Base-by-base conservation (phyloP, 2,329 filamentous ascomycete species). In the Monilinia fructigena region DNA sequence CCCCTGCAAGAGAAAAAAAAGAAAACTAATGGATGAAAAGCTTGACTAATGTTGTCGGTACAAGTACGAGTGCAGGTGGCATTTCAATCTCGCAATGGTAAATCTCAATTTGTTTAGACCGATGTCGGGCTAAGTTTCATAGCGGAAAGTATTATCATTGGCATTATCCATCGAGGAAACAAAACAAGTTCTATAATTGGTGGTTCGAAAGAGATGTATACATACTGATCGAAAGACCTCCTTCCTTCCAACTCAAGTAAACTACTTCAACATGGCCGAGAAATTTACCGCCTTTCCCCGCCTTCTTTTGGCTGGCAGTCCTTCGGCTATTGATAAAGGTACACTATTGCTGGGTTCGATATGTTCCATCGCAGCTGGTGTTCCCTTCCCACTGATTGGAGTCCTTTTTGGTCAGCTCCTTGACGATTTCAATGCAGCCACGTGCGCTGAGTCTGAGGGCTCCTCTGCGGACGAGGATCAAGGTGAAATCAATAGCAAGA, bases 381-480 rank as follows among this genome's bases (percentile, higher is more conserved):
- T 86, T 3, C 86, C 86, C 0, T 88, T 88, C 68, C 86, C 86
- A 16, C 77, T 89, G 20, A 82, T 89, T 72, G 86, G 84, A 66
- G 85, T 89, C 69, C 77, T 89, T 58, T 89, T 89, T 70, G 86
- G 87, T 69, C 79, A 89, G 74, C 82, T 89, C 12, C 79, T 89
- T 67, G 85, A 89, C 71, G 80, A 87, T 68, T 80, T 89, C 72
- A 88, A 87, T 72, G 76, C 78, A 16, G 82, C 83, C 26, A 82
- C 83, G n/a, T 72, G 70, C 63, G 64, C 48, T 23, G 59, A 62
- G 18, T 63, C 61, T n/a, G 45, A 64, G 20, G 53, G 55, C 14
- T 50, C 56, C 12, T 64, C 66, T 20, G 52, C 55, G 2, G n/a
- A 48, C 31, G 38, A 50, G 14, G 55, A 67, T 14, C 60, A 67